Percentiles rank a stretch among this genome's conserved stretches.
phyloP scores from a whole-genome alignment of 1,284 basidiomycete genomes.

The Pascua sp. region DNA sequence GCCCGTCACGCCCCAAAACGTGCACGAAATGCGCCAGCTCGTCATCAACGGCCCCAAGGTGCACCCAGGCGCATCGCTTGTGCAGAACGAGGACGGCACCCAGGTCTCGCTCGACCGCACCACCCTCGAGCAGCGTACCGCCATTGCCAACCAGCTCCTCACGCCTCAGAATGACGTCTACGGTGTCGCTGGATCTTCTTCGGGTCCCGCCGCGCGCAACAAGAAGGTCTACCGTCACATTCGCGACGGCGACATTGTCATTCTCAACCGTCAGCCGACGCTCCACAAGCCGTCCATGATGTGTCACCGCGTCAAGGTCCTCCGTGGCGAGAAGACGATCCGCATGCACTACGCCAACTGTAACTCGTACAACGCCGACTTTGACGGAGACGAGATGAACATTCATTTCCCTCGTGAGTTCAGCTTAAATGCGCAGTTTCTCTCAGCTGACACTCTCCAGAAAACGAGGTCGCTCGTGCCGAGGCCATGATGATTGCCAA shows the following conservation, averaged over 20 bases:
- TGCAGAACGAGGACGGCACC: constrained; percentile 92
- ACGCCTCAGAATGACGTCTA: constrained; percentile 78
- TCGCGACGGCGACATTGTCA: constrained; percentile 89
- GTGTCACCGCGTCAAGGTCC: constrained; percentile 89
- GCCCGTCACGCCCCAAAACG: constrained; percentile 88
- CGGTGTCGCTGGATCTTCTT: constrained; percentile 52
- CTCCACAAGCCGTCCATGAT: constrained; percentile 99
- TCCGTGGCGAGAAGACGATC: constrained; percentile 97
- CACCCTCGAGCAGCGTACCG: constrained; percentile 80
- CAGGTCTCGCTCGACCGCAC: constrained; percentile 81
- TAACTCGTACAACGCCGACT: constrained; percentile 99
- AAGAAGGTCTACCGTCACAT: constrained; percentile 98
- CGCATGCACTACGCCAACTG: constrained; percentile 99
- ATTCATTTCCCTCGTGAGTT: constrained; percentile 92
- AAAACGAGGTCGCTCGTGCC: constrained; percentile 78
- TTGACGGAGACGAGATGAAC: constrained; percentile 99
- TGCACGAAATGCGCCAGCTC: constrained; percentile 80
- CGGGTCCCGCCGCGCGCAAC: constrained; percentile 69
- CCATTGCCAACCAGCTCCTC: constrained; percentile 93
- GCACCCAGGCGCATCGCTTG: constrained; percentile 90
- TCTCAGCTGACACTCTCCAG: background rate
- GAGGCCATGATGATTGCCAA: constrained; percentile 94
- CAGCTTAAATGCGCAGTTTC: constrained; percentile 10
- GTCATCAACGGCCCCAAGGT: constrained; percentile 88
- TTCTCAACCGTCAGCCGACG: constrained; percentile 97